phyloP scores from a whole-genome alignment of 2,329 filamentous ascomycete genomes.

The Pseudopithomyces chartarum region DNA sequence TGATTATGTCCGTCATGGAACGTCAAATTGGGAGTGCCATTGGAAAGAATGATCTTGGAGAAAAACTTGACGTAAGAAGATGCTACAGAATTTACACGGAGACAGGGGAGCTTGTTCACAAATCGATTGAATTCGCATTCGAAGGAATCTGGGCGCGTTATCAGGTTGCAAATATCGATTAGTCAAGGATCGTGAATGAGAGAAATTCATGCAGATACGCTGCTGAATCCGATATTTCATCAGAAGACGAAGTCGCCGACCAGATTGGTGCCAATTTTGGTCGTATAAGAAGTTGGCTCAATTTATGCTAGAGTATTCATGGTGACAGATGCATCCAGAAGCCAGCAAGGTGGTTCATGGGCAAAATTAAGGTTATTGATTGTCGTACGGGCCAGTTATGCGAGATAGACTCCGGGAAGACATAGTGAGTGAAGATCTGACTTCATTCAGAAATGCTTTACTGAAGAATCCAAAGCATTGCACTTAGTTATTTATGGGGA shows the following conservation, averaged over 20 bases:
- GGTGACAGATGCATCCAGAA: not conserved
- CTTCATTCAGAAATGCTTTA: not conserved
- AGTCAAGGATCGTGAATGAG: no score
- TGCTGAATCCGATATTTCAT: no score
- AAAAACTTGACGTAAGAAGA: no score
- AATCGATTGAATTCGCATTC: no score
- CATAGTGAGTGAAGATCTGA: not conserved
- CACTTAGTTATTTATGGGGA: conserved; percentile 1
- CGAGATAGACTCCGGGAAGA: not conserved
- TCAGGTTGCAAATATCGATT: no score
- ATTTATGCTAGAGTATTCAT: not conserved
- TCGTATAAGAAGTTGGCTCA: not conserved
- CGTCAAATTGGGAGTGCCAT: no score
- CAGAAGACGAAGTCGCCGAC: not conserved
- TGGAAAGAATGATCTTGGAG: no score
- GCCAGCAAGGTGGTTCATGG: not conserved
- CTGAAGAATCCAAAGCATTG: not conserved
- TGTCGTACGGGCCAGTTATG: not conserved
- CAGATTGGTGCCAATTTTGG: not conserved
- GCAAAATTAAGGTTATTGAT: not conserved
- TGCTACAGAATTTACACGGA: no score
- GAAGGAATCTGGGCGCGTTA: no score
- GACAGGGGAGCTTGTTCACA: no score
- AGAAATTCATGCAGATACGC: not conserved
- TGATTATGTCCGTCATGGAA: no score